Evolutionary conservation across 345 rosid species (phyloP).

Genomic region (Orychophragmus violaceus): DNA sequence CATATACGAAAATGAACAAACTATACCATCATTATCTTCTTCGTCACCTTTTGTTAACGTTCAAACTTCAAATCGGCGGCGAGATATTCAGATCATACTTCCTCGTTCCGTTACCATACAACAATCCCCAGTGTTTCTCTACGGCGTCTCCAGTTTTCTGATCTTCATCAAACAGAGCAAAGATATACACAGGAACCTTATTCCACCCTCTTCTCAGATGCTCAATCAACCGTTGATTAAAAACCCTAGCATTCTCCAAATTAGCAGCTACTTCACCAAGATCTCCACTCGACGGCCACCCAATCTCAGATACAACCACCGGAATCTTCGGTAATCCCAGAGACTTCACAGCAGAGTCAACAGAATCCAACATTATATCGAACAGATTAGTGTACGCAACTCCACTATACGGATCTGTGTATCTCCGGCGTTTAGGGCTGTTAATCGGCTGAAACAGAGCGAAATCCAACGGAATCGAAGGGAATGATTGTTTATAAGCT

Average conservation of each 20-base stretch:
- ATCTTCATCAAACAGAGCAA: constrained; percentile 31
- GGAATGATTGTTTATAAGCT: constrained; percentile 2
- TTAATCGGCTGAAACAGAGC: background rate
- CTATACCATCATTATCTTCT: background rate
- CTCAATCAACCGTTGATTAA: constrained; percentile 21
- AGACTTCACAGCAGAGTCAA: constrained; percentile 20
- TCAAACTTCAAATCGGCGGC: constrained; percentile 14
- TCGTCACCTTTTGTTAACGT: background rate
- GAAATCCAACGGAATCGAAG: background rate
- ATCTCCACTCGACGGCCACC: constrained; percentile 29
- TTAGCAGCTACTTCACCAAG: constrained; percentile 17
- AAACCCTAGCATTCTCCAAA: constrained; percentile 26
- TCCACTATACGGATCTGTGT: constrained; percentile 28
- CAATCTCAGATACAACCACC: constrained; percentile 27
- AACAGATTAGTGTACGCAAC: constrained; percentile 22
- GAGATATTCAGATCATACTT: constrained; percentile 18
- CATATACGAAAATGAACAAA: background rate
- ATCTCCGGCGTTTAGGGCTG: background rate
- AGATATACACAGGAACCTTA: constrained; percentile 23
- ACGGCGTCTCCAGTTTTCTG: constrained; percentile 29
- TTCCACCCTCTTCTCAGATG: constrained; percentile 14
- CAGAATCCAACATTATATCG: constrained; percentile 28
- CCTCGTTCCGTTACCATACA: constrained; percentile 23
- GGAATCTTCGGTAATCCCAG: constrained; percentile 21
- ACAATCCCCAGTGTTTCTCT: constrained; percentile 30